Evolutionary conservation across 768 basidiomycete genomes (phyloP), one percentile per base, ranked within the genome.

Genomic region (Hysterangium stoloniferum): DNA sequence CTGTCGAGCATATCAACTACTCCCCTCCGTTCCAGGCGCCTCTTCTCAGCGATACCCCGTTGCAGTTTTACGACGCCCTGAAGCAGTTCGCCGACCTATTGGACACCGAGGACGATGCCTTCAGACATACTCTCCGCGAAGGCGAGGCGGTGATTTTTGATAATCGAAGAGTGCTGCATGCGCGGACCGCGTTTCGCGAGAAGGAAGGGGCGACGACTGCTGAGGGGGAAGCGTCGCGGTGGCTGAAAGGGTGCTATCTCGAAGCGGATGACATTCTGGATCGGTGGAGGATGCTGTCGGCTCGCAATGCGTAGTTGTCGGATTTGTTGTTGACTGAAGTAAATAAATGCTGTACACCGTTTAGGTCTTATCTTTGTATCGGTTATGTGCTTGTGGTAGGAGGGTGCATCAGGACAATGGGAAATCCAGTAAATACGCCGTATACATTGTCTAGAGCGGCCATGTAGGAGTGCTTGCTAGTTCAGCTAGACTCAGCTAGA

Each of bases 21-120:
- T 85, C 87, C 1, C 95, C 95, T 0, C 94, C 93, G 0, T 98
- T 97, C 75, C 92, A 95, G 67, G 92, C 86, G 0, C 84, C 89
- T 0, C 71, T 92, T 7, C 70, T 75, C 0, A 61, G 75, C 17
- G 60, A 66, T 28, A 82, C 82, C 3, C 76, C 81, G 1, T 54
- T 61, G 5, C 64, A 64, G 28, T 84, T 89, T 58, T 86, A 83
- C 59, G 17, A 67, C 1, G 85, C 88, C 4, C 68, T 97, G 3
- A 56, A 61, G 3, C 63, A 66, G 13, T 97, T 92, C 57, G 74
- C 80, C 2, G 59, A 64, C 0, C 57, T 82, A 11, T 62, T 93
- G 2, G 75, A 82, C 45, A 71, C 75, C 15, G 69, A 73, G 0
- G 58, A 57, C 9, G 75, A 73, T 22, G 72, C 71, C 35, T 85